Base-by-base conservation (phyloP, 495 filamentous ascomycete species). In the Neurospora cerealis region DNA sequence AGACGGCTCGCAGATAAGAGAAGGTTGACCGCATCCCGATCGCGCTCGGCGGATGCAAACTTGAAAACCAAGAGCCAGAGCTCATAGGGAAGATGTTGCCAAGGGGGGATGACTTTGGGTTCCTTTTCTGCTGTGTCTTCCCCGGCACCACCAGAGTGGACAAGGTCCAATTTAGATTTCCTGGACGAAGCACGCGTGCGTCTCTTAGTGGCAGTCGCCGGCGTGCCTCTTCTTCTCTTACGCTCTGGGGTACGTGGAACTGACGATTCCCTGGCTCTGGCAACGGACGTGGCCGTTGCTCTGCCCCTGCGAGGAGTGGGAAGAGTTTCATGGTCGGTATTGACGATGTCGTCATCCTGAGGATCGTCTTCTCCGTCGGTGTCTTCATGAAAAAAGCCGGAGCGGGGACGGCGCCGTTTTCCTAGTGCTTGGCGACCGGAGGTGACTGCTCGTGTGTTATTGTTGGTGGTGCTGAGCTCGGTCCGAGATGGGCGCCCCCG, bases 11-110 rank as follows among this genome's bases (percentile, higher is more conserved):
- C 81, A 91, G 71, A 15, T 13, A 54, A 54, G 11, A 97, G 87
- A 88, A 89, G 93, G 71, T 80, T 78, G 4, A 88, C 86, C 0
- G 89, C 86, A 0, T 80, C 75, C 48, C 86, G 82, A 72, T 90
- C 86, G 42, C 88, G 82, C 15, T 32, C 71, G 32, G 87, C 80
- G 6, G 90, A 88, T 7, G 92, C 90, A 73, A 85, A 88, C 66
- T 85, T 74, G 77, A 97, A 93, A 69, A 95, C 88, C 40, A 90
- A 83, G 17, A 91, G 80, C 24, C 93, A 86, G 4, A 96, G 83
- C 28, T 92, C 86, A 74, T 95, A 93, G 2, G 93, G 93, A 5
- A 96, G 81, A 1, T 82, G 87, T 11, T 87, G 80, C 93, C 93
- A 97, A 5, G 87, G 84, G 48, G 90, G 92, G 42, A 88, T 88